Evolutionary conservation across 2,329 filamentous ascomycete genomes (phyloP), one percentile per base, ranked within the genome.

Genomic region (Berkeleyomyces basicola): DNA sequence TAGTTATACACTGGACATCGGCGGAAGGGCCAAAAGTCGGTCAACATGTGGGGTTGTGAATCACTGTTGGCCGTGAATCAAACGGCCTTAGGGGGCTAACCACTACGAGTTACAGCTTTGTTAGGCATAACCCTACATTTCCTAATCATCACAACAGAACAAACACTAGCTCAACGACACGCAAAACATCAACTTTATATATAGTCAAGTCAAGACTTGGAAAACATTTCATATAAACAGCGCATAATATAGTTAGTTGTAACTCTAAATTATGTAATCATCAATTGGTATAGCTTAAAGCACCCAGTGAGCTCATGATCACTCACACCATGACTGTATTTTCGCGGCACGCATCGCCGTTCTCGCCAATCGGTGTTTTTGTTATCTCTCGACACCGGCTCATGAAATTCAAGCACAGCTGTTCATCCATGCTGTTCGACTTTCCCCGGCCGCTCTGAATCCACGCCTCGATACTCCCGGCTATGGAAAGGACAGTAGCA

Each of bases 401-500:
- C 3, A 85, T 78, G 67, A 84, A 76, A 66, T 74, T 74, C 63
- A 76, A 75, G 63, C 81, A 78, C n/a, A 81, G 71, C 11, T 77
- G 74, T 1, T 74, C 72, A 16, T 75, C 73, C n/a, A 85, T 71
- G 1, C 78, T 79, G 59, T 76, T 77, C 62, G 75, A 76, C 58
- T 77, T 78, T 23, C 79, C 80, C 2, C 76, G 72, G 1, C 73
- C 69, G 5, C 79, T 77, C 14, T 81, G 81, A 59, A 83, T 79
- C 83, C 83, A 86, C 46, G 83, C 77, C 36, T 83, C 76, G 58
- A 86, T 72, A 14, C 73, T 77, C 4, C 78, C 82, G 0, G 82
- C 79, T 11, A 86, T 72, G 40, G 75, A 75, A 70, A 85, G 82
- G 4, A 86, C 57, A 0, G 78, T 73, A 1, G 71, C 67, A 2